A percentile compares a stretch with the other conserved stretches of the same genome.
phyloP scores from a whole-genome alignment of 2,329 filamentous ascomycete species.

The Sarocladium oryzae region DNA sequence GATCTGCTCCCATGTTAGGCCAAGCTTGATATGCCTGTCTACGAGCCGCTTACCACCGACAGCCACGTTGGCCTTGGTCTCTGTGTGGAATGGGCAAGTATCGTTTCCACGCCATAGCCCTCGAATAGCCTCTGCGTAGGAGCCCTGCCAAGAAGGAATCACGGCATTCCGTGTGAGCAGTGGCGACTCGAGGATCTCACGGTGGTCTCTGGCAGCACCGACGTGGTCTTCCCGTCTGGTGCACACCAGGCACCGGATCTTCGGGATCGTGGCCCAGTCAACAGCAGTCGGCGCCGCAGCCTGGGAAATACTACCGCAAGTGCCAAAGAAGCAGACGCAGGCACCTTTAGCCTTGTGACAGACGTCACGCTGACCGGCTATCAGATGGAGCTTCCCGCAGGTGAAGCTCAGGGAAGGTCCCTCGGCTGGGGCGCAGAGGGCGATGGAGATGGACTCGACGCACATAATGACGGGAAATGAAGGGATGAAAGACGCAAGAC shows the following conservation, averaged over 20 bases:
- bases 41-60: neutral
- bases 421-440: constrained; percentile 15
- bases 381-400: constrained; percentile 20
- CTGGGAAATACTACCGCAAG: constrained; percentile 15
- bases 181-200: neutral
- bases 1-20: neutral
- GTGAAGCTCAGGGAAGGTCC: constrained; percentile 9
- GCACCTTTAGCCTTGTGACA: constrained; percentile 13
- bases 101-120: neutral
- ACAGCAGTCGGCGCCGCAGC: neutral
- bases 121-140: neutral
- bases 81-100: neutral
- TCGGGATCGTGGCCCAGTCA: constrained; percentile 10
- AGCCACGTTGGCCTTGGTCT: neutral
- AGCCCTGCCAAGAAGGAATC: neutral
- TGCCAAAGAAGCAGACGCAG: constrained; percentile 20
- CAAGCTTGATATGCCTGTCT: no score
- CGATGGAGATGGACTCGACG: constrained; percentile 15
- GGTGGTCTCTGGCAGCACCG: neutral
- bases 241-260: constrained; percentile 15
- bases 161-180: neutral
- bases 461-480: constrained; percentile 17
- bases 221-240: constrained; percentile 13
- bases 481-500: neutral
- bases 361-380: constrained; percentile 12